Conservation (phyloP, 352 stramenopile genomes). For the Phytophthora pseudosyringae region DNA sequence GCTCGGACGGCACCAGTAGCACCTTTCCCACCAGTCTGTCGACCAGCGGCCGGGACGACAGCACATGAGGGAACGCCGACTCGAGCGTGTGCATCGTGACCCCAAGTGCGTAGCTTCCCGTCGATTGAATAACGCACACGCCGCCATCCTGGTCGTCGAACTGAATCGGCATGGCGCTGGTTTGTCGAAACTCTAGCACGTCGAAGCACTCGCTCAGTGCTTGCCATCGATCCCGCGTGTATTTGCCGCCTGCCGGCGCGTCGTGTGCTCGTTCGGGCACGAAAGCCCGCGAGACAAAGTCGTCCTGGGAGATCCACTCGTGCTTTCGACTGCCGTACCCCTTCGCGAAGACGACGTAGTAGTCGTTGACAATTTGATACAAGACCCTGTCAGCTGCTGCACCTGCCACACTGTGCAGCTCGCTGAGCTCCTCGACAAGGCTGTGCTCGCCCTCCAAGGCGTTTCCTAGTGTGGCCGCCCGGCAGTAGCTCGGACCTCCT, state of each 20-base stretch:
- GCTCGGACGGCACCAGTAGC: constrained; percentile 12
- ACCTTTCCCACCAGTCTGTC: constrained; percentile 5
- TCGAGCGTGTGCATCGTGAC: constrained; percentile 19
- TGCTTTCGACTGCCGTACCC: background rate
- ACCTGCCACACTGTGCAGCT: too few relatives aligned
- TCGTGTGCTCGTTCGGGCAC: background rate
- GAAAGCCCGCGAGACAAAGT: constrained; percentile 14
- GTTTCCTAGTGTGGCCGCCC: background rate
- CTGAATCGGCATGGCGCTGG: constrained; percentile 7
- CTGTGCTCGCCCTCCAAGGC: background rate
- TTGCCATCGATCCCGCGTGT: constrained; percentile 19
- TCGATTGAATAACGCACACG: constrained; percentile 20
- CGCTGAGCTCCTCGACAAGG: background rate
- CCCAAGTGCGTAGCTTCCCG: constrained; percentile 18
- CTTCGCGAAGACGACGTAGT: constrained; percentile 16
- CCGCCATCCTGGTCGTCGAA: background rate
- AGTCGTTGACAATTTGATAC: constrained; percentile 16
- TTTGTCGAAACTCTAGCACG: constrained; percentile 28
- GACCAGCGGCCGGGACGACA: background rate
- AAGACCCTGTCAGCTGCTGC: background rate
- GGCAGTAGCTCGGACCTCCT: too few relatives aligned
- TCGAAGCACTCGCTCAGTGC: constrained; percentile 19
- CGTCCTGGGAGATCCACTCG: background rate
- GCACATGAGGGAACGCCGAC: constrained; percentile 23
- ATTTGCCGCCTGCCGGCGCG: background rate